phyloP scores from a whole-genome alignment of 2,329 filamentous ascomycete genomes.

The Calonectria henricotiae region DNA sequence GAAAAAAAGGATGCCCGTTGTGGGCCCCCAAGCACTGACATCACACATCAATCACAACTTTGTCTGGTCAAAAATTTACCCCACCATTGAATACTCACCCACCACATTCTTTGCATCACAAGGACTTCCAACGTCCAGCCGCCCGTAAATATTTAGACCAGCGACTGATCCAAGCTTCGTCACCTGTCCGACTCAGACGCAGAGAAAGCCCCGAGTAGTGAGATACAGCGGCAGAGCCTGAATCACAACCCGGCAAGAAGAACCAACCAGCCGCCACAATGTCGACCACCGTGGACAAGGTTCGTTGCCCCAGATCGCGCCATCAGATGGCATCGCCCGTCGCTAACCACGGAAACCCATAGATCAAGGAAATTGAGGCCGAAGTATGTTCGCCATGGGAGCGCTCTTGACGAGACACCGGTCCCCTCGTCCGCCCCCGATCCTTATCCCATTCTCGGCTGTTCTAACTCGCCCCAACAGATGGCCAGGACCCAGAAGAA shows the following conservation, averaged over 20 bases:
- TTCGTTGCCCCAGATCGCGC: constrained; percentile 58
- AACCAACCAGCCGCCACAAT: constrained; percentile 71
- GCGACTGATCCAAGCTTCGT: constrained; percentile 40
- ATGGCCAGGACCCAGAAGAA: constrained; percentile 99
- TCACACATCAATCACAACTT: constrained; percentile 51
- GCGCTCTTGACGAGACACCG: constrained; percentile 28
- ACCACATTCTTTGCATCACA: constrained; percentile 46
- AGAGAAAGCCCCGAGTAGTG: background rate
- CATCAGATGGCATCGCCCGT: constrained; percentile 21
- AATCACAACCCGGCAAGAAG: constrained; percentile 28
- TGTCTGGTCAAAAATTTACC: constrained; percentile 57
- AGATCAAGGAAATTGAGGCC: constrained; percentile 98
- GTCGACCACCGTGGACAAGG: constrained; percentile 98
- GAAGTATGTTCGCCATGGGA: constrained; percentile 75
- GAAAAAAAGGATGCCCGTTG: constrained; percentile 4
- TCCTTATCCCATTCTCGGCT: constrained; percentile 29
- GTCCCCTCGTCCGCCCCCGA: constrained; percentile 36
- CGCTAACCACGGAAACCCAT: constrained; percentile 53
- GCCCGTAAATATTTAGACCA: constrained; percentile 28
- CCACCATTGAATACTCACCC: constrained; percentile 56
- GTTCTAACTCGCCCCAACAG: constrained; percentile 62
- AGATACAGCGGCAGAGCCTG: constrained; percentile 4
- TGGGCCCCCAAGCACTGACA: constrained; percentile 51
- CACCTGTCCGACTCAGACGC: constrained; percentile 34
- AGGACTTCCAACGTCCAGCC: constrained; percentile 34